Conservation (phyloP, 1,284 basidiomycete genomes). For the Ceratobasidium sp. region DNA sequence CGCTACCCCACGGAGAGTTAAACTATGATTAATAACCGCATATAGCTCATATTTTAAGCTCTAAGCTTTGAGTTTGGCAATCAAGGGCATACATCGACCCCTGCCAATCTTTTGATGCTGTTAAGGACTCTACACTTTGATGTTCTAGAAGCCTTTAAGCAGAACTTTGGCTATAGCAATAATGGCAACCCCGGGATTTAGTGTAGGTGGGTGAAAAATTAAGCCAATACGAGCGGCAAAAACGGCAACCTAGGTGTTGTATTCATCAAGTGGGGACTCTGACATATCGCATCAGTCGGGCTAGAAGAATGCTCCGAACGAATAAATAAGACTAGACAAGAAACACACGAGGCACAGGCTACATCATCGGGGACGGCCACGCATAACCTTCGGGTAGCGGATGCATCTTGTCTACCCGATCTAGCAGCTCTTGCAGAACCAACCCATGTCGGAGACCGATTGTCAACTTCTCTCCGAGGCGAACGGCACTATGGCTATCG, state of each 20-base stretch:
- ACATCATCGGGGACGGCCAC: constrained; percentile 34
- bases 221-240: background rate
- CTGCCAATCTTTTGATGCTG: constrained; percentile 2
- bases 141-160: background rate
- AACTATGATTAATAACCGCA: background rate
- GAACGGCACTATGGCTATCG: constrained; percentile 36
- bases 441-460: constrained; percentile 38
- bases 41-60: constrained; percentile 14
- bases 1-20: background rate
- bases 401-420: constrained; percentile 42
- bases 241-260: constrained; percentile 12
- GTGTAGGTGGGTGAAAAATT: background rate
- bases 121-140: background rate
- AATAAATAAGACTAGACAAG: background rate
- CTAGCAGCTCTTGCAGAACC: constrained; percentile 28
- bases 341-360: background rate
- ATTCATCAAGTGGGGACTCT: constrained; percentile 8
- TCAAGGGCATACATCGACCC: constrained; percentile 5
- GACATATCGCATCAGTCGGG: constrained; percentile 2
- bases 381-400: constrained; percentile 34
- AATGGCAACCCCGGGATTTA: background rate
- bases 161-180: background rate
- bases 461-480: constrained; percentile 32
- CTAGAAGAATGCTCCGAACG: constrained; percentile 3
- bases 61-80: constrained; percentile 10